Evolutionary conservation across 2,329 filamentous ascomycete genomes (phyloP).

Genomic region (Colletotrichum aenigma): DNA sequence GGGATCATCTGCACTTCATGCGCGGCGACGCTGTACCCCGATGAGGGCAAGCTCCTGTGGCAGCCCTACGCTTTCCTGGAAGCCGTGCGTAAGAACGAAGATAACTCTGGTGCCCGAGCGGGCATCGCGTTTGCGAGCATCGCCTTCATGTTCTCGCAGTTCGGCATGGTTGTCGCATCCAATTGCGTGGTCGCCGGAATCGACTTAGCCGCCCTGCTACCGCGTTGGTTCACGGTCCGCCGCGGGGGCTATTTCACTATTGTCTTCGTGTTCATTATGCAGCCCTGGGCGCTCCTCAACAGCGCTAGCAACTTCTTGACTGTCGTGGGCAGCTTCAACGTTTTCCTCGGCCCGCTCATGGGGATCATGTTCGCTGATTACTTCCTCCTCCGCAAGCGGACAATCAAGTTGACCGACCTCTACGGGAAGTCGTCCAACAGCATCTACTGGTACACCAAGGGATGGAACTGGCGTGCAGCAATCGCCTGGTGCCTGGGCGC

Average conservation of each 20-base stretch:
- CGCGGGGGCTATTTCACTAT: slow-evolving; percentile 1
- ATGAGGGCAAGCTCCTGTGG: slow-evolving; percentile 25
- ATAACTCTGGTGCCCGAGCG: not conserved
- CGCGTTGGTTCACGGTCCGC: slow-evolving; percentile 16
- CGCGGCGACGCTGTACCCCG: slow-evolving; percentile 23
- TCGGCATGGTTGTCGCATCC: slow-evolving; percentile 7
- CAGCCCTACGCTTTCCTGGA: slow-evolving; percentile 27
- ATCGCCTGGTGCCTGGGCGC: slow-evolving; percentile 13
- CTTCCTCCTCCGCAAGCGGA: slow-evolving; percentile 34
- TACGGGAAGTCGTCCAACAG: slow-evolving; percentile 22
- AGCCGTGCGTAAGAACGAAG: slow-evolving; percentile 10
- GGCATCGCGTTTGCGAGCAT: slow-evolving; percentile 8
- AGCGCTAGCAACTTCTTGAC: slow-evolving; percentile 24
- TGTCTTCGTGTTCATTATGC: slow-evolving; percentile 21
- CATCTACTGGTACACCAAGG: slow-evolving; percentile 23
- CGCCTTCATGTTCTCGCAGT: slow-evolving; percentile 10
- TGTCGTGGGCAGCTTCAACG: slow-evolving; percentile 27
- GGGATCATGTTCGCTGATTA: slow-evolving; percentile 36
- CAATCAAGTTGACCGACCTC: slow-evolving; percentile 36
- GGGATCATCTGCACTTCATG: slow-evolving; percentile 29
- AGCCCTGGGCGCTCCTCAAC: slow-evolving; percentile 18
- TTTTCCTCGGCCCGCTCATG: slow-evolving; percentile 37
- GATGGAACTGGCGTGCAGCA: slow-evolving; percentile 19
- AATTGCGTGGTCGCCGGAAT: slow-evolving; percentile 18
- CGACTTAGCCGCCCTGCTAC: slow-evolving; percentile 29